phyloP scores from a whole-genome alignment of 345 rosid genomes.

The Physaria fendleri region DNA sequence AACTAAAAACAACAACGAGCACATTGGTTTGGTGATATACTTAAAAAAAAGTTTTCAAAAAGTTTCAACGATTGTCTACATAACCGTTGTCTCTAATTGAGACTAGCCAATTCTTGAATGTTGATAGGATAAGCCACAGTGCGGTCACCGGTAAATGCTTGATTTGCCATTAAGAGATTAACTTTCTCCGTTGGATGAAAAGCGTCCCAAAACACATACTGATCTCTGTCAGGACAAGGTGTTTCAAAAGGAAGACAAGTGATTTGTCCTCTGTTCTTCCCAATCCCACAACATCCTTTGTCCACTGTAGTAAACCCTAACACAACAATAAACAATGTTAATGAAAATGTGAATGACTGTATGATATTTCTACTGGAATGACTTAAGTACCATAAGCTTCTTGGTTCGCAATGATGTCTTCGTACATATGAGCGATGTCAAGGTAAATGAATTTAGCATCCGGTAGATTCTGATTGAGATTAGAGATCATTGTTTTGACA shows the following conservation, averaged over 20 bases:
- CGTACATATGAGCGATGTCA: slow-evolving; percentile 50
- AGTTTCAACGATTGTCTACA: neutral
- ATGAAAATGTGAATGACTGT: too few species aligned
- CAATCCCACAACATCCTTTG: slow-evolving; percentile 89
- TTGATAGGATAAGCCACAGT: slow-evolving; percentile 64
- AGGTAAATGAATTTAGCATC: slow-evolving; percentile 57
- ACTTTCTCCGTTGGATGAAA: slow-evolving; percentile 93
- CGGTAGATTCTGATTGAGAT: slow-evolving; percentile 57
- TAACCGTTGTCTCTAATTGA: slow-evolving; percentile 20
- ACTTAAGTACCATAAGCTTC: slow-evolving; percentile 51
- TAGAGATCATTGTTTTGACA: slow-evolving; percentile 66
- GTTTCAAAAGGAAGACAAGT: slow-evolving; percentile 92
- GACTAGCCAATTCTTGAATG: slow-evolving; percentile 59
- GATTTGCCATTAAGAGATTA: slow-evolving; percentile 64
- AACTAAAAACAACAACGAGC: too few species aligned
- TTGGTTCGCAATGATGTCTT: slow-evolving; percentile 49
- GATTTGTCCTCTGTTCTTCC: slow-evolving; percentile 80
- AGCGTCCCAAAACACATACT: slow-evolving; percentile 92
- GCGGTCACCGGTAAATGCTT: slow-evolving; percentile 57
- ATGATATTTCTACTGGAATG: too few species aligned
- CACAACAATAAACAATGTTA: too few species aligned
- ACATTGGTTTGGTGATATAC: too few species aligned
- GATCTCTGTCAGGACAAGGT: slow-evolving; percentile 64
- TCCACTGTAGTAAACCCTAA: slow-evolving; percentile 70
- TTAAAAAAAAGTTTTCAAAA: too few species aligned